Conservation (phyloP, 805 yeast species). For the Cyberlindnera japonica region DNA sequence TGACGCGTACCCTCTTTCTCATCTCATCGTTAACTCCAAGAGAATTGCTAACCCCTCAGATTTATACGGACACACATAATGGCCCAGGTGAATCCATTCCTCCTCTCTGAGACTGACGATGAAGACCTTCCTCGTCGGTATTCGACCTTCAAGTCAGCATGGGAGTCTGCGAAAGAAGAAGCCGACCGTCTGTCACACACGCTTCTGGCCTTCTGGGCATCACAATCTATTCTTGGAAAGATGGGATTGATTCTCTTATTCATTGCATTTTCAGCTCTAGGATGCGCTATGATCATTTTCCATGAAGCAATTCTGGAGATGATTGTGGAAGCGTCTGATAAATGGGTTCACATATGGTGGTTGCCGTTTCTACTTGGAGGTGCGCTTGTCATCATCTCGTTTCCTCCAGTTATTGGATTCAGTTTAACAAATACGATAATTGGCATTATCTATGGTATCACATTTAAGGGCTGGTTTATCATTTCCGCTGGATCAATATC, state of each 20-base stretch:
- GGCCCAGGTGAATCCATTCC: conserved; percentile 11
- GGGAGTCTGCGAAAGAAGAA: conserved; percentile 4
- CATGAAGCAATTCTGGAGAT: conserved; percentile 18
- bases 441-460: conserved; percentile 83
- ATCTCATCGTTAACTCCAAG: too few relatives aligned
- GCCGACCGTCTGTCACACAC: conserved; percentile 1
- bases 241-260: conserved; percentile 2
- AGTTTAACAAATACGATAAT: conserved; percentile 59
- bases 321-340: conserved; percentile 26
- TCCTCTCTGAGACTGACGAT: neutral
- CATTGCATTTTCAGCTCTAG: conserved; percentile 4
- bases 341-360: conserved; percentile 20
- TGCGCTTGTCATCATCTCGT: conserved; percentile 63
- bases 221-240: conserved; percentile 18
- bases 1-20: too few relatives aligned
- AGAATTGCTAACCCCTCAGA: too few relatives aligned
- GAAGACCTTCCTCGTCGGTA: neutral
- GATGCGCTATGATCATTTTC: conserved; percentile 13
- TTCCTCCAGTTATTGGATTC: conserved; percentile 90
- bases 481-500: conserved; percentile 62
- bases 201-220: conserved; percentile 11
- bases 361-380: conserved; percentile 47
- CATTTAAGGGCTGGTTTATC: conserved; percentile 70
- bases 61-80: too few relatives aligned
- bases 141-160: conserved; percentile 2